These are phyloP conservation scores for Globisporangium camurandrum DNA, from an alignment of 352 stramenopile species.

Conservation along the genomic window DNA sequence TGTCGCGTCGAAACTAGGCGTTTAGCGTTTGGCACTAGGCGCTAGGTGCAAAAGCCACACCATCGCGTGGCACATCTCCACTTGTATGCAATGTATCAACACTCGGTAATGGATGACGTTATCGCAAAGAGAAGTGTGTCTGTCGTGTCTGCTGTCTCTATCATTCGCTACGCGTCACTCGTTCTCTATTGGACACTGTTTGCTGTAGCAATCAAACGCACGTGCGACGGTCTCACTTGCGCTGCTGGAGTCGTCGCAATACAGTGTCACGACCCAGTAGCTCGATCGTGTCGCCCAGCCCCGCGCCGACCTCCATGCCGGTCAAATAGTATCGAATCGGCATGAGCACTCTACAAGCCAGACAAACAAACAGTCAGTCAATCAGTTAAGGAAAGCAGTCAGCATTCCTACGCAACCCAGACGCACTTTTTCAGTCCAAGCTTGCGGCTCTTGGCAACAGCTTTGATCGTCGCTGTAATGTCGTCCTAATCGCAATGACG, in stretches of 20 bases:
- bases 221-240: background rate
- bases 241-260: constrained; percentile 33
- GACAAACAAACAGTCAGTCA: constrained; percentile 5
- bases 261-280: constrained; percentile 57
- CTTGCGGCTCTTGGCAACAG: constrained; percentile 64
- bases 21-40: no score
- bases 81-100: no score
- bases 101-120: no score
- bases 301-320: constrained; percentile 78
- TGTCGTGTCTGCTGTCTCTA: no score
- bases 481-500: constrained; percentile 30
- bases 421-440: constrained; percentile 76
- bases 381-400: background rate
- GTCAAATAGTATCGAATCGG: constrained; percentile 82
- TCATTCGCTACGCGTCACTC: no score
- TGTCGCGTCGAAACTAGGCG: constrained; percentile 31
- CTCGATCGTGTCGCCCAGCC: constrained; percentile 77
- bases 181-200: no score
- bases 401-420: background rate
- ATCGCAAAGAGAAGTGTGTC: no score
- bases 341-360: constrained; percentile 66
- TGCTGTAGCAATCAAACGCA: no score
- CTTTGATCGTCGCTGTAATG: constrained; percentile 76
- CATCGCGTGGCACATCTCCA: no score
- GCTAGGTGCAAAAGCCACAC: no score